Evolutionary conservation across 192 early-diverging fungal genomes (phyloP).

Genomic region (Piromyces finnis): DNA sequence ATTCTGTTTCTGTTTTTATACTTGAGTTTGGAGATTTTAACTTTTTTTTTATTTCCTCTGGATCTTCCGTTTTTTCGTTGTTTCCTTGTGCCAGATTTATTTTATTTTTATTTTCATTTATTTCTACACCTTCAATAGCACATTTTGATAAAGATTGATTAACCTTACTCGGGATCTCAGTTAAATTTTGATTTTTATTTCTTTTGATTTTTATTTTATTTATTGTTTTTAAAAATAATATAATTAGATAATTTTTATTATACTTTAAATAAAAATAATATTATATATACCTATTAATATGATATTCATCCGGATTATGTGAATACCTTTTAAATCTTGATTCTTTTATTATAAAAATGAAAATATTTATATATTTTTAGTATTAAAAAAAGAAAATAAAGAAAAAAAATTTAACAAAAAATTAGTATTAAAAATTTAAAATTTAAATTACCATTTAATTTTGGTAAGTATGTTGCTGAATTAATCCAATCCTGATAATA

Average conservation of each 20-base stretch:
- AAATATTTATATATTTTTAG: too few relatives aligned
- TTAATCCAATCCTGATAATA: neutral
- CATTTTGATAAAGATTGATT: neutral
- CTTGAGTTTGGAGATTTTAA: too few relatives aligned
- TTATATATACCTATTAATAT: neutral
- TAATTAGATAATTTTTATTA: neutral
- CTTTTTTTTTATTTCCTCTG: too few relatives aligned
- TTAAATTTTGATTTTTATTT: neutral
- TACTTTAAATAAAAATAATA: neutral
- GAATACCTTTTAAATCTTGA: neutral
- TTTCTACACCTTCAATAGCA: neutral
- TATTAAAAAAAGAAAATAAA: neutral
- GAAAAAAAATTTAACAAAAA: too few relatives aligned
- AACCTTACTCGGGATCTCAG: neutral
- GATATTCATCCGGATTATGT: neutral
- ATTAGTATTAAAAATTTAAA: too few relatives aligned
- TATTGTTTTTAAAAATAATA: too few relatives aligned
- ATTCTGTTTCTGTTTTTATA: too few relatives aligned
- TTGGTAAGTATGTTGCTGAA: neutral
- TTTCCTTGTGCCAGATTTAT: too few relatives aligned
- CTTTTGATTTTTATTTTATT: neutral
- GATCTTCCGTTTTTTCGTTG: too few relatives aligned
- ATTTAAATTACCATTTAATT: neutral
- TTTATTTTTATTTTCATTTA: neutral
- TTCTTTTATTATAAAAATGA: too few relatives aligned